Evolutionary conservation across 1,284 basidiomycete genomes (phyloP).

Genomic region (Ustilago crameri): DNA sequence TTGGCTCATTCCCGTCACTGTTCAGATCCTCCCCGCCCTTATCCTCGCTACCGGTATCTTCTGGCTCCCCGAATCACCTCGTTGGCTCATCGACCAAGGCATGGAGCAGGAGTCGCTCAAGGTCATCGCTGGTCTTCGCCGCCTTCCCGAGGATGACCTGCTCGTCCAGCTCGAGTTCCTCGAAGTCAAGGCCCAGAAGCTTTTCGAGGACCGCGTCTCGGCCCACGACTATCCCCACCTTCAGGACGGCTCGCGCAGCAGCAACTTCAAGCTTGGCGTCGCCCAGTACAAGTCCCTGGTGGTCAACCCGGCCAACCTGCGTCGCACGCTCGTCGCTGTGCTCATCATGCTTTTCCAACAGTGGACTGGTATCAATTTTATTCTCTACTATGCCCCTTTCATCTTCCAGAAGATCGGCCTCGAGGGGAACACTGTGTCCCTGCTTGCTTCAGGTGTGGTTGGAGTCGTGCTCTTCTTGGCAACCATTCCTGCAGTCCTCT

Average conservation of each 20-base stretch:
- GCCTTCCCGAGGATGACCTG: constrained; percentile 74
- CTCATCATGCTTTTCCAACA: constrained; percentile 81
- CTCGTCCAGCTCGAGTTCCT: constrained; percentile 82
- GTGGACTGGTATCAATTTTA: constrained; percentile 24
- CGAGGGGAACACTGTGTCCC: constrained; percentile 73
- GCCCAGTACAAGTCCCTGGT: constrained; percentile 67
- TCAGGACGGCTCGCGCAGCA: constrained; percentile 74
- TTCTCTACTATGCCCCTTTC: constrained; percentile 78
- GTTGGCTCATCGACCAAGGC: constrained; percentile 78
- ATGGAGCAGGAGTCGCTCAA: constrained; percentile 79
- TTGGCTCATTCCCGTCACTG: constrained; percentile 80
- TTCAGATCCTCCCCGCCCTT: constrained; percentile 80
- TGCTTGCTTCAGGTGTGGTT: constrained; percentile 79
- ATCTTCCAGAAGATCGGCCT: constrained; percentile 77
- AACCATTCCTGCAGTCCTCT: constrained; percentile 78
- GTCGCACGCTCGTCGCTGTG: constrained; percentile 74
- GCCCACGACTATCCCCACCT: constrained; percentile 71
- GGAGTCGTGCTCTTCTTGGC: constrained; percentile 82
- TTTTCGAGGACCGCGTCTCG: constrained; percentile 47
- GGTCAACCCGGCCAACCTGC: constrained; percentile 73
- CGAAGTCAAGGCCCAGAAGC: constrained; percentile 79
- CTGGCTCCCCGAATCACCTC: constrained; percentile 79
- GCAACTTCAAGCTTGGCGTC: constrained; percentile 75
- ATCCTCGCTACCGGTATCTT: constrained; percentile 74
- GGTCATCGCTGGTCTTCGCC: constrained; percentile 76